These are phyloP conservation scores for Fusarium kyushuense DNA, from an alignment of 2,329 filamentous ascomycete species.

Conservation along the genomic window DNA sequence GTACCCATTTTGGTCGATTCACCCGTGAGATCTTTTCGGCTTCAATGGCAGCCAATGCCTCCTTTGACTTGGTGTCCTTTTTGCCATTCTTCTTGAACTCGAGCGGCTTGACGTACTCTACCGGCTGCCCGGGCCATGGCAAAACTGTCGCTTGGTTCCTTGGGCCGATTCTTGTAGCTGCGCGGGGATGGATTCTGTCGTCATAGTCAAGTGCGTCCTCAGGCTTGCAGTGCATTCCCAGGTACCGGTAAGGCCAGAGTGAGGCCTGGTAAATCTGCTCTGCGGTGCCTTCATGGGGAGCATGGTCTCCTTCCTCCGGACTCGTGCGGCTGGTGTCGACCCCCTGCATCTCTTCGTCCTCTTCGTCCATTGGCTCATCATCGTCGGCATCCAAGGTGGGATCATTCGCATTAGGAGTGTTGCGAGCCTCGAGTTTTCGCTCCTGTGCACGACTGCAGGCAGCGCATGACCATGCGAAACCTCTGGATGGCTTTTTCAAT, in stretches of 20 bases:
- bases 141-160: constrained; percentile 89
- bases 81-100: constrained; percentile 88
- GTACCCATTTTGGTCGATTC: constrained; percentile 90
- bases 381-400: constrained; percentile 74
- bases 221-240: constrained; percentile 94
- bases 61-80: constrained; percentile 84
- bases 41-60: constrained; percentile 82
- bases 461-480: constrained; percentile 97
- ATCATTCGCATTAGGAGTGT: constrained; percentile 82
- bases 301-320: constrained; percentile 67
- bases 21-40: constrained; percentile 83
- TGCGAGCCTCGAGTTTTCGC: constrained; percentile 87
- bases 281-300: constrained; percentile 73
- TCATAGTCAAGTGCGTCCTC: constrained; percentile 98
- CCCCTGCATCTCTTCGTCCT: constrained; percentile 75
- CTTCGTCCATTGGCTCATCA: constrained; percentile 73
- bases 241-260: constrained; percentile 95
- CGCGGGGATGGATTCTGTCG: constrained; percentile 95
- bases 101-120: constrained; percentile 89
- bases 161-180: constrained; percentile 90
- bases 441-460: constrained; percentile 97
- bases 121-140: constrained; percentile 86
- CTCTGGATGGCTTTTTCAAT: constrained; percentile 94
- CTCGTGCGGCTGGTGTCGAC: constrained; percentile 72
- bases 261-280: constrained; percentile 94